Evolutionary conservation across 1,284 basidiomycete genomes (phyloP), one percentile per base, ranked within the genome.

Genomic region (Cutaneotrichosporon cutaneum): DNA sequence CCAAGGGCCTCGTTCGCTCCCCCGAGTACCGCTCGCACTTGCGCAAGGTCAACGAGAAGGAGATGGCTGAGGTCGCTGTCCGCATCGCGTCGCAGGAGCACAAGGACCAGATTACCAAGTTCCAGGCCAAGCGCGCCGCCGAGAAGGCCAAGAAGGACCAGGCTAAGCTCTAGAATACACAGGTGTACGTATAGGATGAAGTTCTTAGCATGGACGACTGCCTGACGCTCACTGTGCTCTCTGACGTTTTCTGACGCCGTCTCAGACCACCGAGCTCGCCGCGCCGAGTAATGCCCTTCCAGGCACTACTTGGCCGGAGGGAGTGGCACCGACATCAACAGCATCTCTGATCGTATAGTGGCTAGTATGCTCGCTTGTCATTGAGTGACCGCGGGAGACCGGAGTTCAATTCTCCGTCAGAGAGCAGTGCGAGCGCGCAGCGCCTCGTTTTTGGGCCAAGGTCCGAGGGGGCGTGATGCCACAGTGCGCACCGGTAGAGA

Each of bases 1-100:
- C 59, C 42, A 66, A 66, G 57, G 32, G 39, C 57, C 39, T 59
- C 35, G 33, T 63, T 5, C 61, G 61, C 59, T 47, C 61, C 7
- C 44, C 42, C 1, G 54, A 27, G n/a, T 45, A 54, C 36, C 50
- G 57, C 44, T 48, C 51, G 21, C 21, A 57, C 33, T 51, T 59
- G 16, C 59, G 56, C 51, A 26, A 45, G 42, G 36, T 63, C 59
- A 66, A 66, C 61, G 16, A 48, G 24, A 54, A 26, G 13, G 64
- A 66, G 59, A 61, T 66, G 59, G 47, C 51, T 0, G 21, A 45
- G 2, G 64, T 66, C n/a, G 59, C 39, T 5, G 52, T 51, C 48
- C 59, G 64, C 6, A 26, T 48, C 44, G 9, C 32, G 36, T 54
- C 51, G 14, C 47, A 61, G 52, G 64, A 63, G 30, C 61, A 63